A percentile compares a stretch with the other conserved stretches of the same genome.
These are phyloP conservation scores for Pyronema omphalodes DNA, from an alignment of 495 filamentous ascomycete species.

Conservation along the genomic window DNA sequence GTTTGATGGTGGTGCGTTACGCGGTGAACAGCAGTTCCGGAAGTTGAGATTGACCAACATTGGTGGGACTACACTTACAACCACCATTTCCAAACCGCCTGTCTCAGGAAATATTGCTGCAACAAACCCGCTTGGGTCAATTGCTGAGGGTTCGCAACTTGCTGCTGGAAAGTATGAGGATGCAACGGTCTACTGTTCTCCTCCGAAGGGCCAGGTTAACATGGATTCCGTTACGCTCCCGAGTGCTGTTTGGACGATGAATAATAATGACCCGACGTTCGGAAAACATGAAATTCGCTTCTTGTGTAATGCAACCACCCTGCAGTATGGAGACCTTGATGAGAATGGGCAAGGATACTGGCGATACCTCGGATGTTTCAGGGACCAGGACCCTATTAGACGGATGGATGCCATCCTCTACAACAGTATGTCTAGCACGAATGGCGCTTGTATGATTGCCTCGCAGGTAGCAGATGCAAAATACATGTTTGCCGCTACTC, in stretches of 20 bases:
- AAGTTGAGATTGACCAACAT: slow-evolving; percentile 26
- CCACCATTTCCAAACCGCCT: slow-evolving; percentile 30
- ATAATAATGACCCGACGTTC: slow-evolving; percentile 25
- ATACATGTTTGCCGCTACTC: slow-evolving; percentile 24
- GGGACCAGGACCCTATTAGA: slow-evolving; percentile 22
- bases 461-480: slow-evolving; percentile 6
- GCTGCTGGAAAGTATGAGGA: slow-evolving; percentile 19
- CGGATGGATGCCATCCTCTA: slow-evolving; percentile 21
- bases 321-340: slow-evolving; percentile 20
- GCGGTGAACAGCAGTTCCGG: slow-evolving; percentile 20
- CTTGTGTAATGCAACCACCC: slow-evolving; percentile 20
- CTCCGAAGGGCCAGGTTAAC: slow-evolving; percentile 29
- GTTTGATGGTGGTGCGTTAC: slow-evolving; percentile 23
- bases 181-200: slow-evolving; percentile 25
- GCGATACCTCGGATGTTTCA: slow-evolving; percentile 25
- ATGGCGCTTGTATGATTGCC: slow-evolving; percentile 20
- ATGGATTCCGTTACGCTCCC: slow-evolving; percentile 15
- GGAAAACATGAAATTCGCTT: slow-evolving; percentile 25
- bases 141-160: slow-evolving; percentile 26
- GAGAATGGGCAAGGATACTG: slow-evolving; percentile 12
- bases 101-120: slow-evolving; percentile 28
- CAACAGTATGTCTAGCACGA: slow-evolving; percentile 19
- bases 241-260: slow-evolving; percentile 23
- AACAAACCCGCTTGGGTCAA: slow-evolving; percentile 24
- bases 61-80: slow-evolving; percentile 24